Base-by-base conservation (phyloP, 352 stramenopile species). In the Halophytophthora batemanensis region DNA sequence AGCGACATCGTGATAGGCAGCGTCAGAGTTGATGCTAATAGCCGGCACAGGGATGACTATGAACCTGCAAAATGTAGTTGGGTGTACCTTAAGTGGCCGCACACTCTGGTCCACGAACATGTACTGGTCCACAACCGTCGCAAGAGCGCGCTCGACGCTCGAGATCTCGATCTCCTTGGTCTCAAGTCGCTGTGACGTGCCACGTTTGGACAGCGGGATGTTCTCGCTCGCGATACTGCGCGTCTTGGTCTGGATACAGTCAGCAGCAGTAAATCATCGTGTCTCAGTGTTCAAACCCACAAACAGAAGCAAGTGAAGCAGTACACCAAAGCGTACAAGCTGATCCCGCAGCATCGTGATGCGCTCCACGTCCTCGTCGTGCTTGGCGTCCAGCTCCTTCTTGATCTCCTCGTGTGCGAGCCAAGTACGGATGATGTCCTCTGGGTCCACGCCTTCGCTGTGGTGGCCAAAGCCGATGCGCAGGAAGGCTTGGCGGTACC, bases 71-170 rank as follows among this genome's bases (percentile, higher is more conserved):
- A 7, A 12, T 19, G 37, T 15, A 25, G 12, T 6, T 42, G 10
- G 11, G 13, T 50, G 56, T 58, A 89, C 82, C 66, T 93, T 91
- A 39, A 93, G 75, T 0, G 78, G 83, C 2, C 79, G 72, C 10
- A 93, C 75, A 29, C 64, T 80, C 52, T 90, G 77, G 31, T 93
- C 79, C 1, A 91, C 80, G 54, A 85, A 93, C 68, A 86, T 85
- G 50, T 88, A 93, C 53, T 91, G 75, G 22, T 93, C 80, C 15
- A 90, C 64, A n/a, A 90, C 71, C 0, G 77, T 89, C 11, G 73
- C 66, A 23, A 93, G 59, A 6, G 66, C 59, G 5, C 74, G 74
- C 39, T 91, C 80, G 10, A 84, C 58, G 17, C 46, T 76, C 4
- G 69, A 84, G 28, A 87, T 72, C 55, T 87, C 82, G 31, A 88